Percentiles rank a stretch among this genome's conserved stretches.
Evolutionary conservation across 257 asterid genomes (phyloP).

Genomic region (Gentiana straminea): DNA sequence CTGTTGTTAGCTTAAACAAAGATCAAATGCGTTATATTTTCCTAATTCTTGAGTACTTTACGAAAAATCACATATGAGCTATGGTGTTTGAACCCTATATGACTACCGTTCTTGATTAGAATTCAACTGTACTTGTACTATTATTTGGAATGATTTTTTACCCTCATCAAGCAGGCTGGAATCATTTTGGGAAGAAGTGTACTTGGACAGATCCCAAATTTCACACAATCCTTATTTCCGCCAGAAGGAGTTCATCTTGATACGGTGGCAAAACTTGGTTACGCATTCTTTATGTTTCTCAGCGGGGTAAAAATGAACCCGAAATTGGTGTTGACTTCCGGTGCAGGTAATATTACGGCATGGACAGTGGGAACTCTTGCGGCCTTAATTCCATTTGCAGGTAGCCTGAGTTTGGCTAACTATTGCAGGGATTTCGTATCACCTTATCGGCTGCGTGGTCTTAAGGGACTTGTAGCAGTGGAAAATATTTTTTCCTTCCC

Average conservation of each 20-base stretch:
- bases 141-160: background rate
- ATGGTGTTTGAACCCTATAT: no score
- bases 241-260: constrained; percentile 50
- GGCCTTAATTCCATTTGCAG: constrained; percentile 18
- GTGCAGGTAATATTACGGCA: constrained; percentile 51
- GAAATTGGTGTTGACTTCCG: constrained; percentile 34
- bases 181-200: constrained; percentile 64
- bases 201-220: constrained; percentile 28
- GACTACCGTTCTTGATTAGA: background rate
- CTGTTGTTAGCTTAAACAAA: no score
- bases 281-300: constrained; percentile 65
- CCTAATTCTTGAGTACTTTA: no score
- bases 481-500: constrained; percentile 38
- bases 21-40: no score
- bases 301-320: constrained; percentile 92
- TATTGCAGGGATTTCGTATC: constrained; percentile 2
- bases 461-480: constrained; percentile 29
- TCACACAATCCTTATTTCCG: constrained; percentile 35
- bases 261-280: constrained; percentile 62
- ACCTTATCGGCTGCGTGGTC: constrained; percentile 33
- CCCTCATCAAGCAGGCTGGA: constrained; percentile 45
- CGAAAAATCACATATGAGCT: no score
- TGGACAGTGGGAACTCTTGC: constrained; percentile 62
- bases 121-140: background rate
- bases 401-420: constrained; percentile 5